Evolutionary conservation across 2,329 filamentous ascomycete genomes (phyloP), one percentile per base, ranked within the genome.

Genomic region (Neopestalotiopsis sp.): DNA sequence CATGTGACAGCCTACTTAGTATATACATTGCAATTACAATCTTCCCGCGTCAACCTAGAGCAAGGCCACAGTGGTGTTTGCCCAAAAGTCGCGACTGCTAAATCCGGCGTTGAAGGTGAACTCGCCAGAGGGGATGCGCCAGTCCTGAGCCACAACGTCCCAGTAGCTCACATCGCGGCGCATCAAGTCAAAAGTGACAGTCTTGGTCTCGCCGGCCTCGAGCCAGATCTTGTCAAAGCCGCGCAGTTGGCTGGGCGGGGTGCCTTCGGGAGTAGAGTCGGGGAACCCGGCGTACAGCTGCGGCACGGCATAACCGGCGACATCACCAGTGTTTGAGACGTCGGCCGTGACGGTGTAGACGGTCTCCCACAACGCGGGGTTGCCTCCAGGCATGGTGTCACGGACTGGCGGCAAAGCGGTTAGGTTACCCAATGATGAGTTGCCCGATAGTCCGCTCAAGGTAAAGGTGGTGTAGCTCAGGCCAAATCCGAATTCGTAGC

Each of bases 141-240:
- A 98, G 83, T 97, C 91, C 84, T 97, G 94, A 5, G 82, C 79
- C 1, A 79, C 85, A 0, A 88, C 82, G 73, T 97, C 92, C 95
- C 95, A 98, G 83, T 94, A 96, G 77, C 92, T 94, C 68, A 98
- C 74, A 77, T 98, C 95, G 67, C 94, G 89, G 56, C 94, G 87
- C 14, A 90, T 94, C 69, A 98, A 80, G 49, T 91, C 88, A 1
- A 89, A 90, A 1, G 80, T 85, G 81, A 96, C 96, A 1, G 85
- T 89, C 13, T 84, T 85, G 66, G 85, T 89, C 79, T 90, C 80
- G 13, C 93, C 93, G 0, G 92, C 86, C 14, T 86, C 84, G 70
- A 98, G 90, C 65, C 84, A 85, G 67, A 97, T 81, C 63, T 94
- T 89, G 68, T 97, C 93, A 75, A 98, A 98, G 34, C 91, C 91